A percentile compares a stretch with the other conserved stretches of the same genome.
Evolutionary conservation across 2,329 filamentous ascomycete species (phyloP).

Genomic region (Cordyceps sp.): DNA sequence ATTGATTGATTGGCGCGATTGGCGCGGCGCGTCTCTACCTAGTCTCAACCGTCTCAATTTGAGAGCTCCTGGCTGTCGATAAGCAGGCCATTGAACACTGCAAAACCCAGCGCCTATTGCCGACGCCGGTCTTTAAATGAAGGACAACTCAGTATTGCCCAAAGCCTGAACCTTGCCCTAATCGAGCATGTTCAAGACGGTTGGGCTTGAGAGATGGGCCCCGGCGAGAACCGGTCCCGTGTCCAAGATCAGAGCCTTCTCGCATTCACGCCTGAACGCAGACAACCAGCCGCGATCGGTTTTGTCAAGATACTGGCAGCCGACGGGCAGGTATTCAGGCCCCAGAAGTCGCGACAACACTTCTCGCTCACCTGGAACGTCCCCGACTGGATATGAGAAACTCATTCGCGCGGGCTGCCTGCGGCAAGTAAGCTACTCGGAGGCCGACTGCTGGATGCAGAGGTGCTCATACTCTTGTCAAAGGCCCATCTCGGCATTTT

Average conservation of each 20-base stretch:
- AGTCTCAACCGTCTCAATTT: too few relatives aligned
- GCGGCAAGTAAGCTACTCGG: conserved; percentile 37
- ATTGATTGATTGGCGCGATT: too few relatives aligned
- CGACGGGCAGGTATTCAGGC: conserved; percentile 51
- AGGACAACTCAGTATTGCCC: too few relatives aligned
- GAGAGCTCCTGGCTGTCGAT: too few relatives aligned
- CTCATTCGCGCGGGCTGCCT: conserved; percentile 57
- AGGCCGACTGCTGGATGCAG: not conserved
- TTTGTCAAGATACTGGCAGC: conserved; percentile 64
- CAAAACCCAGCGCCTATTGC: too few relatives aligned
- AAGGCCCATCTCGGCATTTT: conserved; percentile 81
- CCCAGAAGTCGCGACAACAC: too few relatives aligned
- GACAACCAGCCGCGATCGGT: conserved; percentile 12
- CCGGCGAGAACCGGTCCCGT: conserved; percentile 2
- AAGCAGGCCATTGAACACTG: too few relatives aligned
- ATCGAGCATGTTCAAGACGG: too few relatives aligned
- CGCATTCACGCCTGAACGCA: conserved; percentile 16
- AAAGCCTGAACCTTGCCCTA: too few relatives aligned
- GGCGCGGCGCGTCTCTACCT: too few relatives aligned
- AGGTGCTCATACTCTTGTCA: not conserved
- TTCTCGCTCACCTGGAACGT: too few relatives aligned
- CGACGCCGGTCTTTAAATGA: too few relatives aligned
- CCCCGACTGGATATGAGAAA: conserved; percentile 22
- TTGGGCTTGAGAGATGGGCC: conserved; percentile 3
- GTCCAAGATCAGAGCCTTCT: conserved; percentile 7